Base-by-base conservation (phyloP, 176 grass and related monocot genomes). In the Tillandsia leiboldiana region DNA sequence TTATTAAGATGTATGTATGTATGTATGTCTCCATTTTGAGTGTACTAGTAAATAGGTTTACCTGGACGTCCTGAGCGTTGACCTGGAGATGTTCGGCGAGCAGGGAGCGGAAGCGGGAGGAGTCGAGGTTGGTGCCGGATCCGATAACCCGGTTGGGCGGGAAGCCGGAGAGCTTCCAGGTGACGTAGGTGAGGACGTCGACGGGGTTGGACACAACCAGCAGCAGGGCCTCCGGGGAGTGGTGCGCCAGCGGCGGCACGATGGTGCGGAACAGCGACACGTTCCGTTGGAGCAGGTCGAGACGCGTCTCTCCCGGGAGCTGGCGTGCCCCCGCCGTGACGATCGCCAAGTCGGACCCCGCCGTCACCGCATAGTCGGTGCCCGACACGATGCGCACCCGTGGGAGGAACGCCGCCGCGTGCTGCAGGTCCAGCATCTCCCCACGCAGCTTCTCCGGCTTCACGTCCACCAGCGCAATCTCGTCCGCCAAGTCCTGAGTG, bases 351-450 rank as follows among this genome's bases (percentile, higher is more conserved):
- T 96, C 88, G 0, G 92, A 96, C 2, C 73, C 65, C 0, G 3
- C 12, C 47, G 92, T 91, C 1, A 96, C 70, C 0, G 69, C 17
- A 9, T 84, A 15, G 67, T 91, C 92, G 0, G 85, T 84, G 65
- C 68, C 75, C 29, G 88, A 86, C 0, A 78, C 70, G 1, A 96
- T 83, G 53, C 86, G 86, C 22, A 80, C 79, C 33, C 86, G 88
- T 0, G 92, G 92, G 3, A 96, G 78, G 83, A 96, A 96, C 11
- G 88, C 92, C 13, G 92, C 92, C 13, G 88, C 86, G 71, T 97
- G 93, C 82, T 97, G 93, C 49, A 97, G 93, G 70, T 97, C 93
- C 1, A 97, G 89, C 93, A 87, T 91, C 88, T 97, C 93, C 0
- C 93, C 93, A n/a, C 86, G 93, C 63, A 92, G 80, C 73, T 92